phyloP scores from a whole-genome alignment of 1,139 yeast genomes.

The Geotrichum europaeum region DNA sequence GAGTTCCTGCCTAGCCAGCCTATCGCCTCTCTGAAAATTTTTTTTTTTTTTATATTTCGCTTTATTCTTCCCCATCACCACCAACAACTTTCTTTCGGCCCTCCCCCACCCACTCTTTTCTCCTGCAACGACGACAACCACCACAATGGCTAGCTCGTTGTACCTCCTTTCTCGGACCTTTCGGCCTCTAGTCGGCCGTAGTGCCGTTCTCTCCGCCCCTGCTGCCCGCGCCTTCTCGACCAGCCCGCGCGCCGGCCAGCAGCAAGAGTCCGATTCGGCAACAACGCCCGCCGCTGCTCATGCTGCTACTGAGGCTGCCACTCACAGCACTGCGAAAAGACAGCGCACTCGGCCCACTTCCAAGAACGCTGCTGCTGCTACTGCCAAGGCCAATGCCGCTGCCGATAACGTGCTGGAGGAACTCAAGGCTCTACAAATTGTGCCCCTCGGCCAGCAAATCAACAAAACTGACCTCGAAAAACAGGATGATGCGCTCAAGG shows the following conservation, averaged over 20 bases:
- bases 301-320: neutral
- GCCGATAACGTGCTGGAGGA: conserved; percentile 22
- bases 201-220: neutral
- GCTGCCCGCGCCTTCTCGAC: neutral
- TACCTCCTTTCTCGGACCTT: neutral
- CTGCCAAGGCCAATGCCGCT: conserved; percentile 18
- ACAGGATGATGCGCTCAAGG: conserved; percentile 65
- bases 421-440: conserved; percentile 23
- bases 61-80: neutral
- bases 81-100: neutral
- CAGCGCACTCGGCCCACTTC: conserved; percentile 20
- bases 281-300: neutral
- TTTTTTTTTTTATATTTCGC: neutral
- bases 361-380: conserved; percentile 17
- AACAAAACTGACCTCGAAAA: conserved; percentile 62
- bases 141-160: neutral
- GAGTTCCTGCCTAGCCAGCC: neutral
- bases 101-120: neutral
- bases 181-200: neutral
- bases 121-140: neutral
- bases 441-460: conserved; percentile 28
- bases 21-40: neutral
- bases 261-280: neutral
- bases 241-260: neutral
- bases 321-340: conserved; percentile 6